Conservation (phyloP, 495 filamentous ascomycete species). For the Cladorrhinum samala region DNA sequence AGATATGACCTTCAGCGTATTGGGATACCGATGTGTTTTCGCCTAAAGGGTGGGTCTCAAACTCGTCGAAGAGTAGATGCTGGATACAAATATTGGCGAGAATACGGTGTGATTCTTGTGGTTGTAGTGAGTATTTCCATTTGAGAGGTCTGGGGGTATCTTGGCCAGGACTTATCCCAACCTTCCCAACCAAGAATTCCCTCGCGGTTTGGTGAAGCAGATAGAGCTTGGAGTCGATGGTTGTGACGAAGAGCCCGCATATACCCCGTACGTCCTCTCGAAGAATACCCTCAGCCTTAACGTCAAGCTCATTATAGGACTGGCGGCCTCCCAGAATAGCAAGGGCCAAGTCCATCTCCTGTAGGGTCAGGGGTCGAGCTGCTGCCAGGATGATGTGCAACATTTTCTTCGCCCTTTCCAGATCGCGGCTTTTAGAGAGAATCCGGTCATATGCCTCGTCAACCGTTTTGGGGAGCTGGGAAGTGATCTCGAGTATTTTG, state of each 20-base stretch:
- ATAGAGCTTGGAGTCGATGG: neutral
- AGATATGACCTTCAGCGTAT: neutral
- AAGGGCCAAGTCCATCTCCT: neutral
- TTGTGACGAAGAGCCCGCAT: constrained; percentile 5
- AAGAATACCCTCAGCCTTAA: neutral
- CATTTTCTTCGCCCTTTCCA: neutral
- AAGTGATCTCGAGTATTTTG: neutral
- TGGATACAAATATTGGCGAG: constrained; percentile 3
- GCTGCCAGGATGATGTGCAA: neutral
- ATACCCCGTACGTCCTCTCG: neutral
- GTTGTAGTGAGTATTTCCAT: constrained; percentile 1
- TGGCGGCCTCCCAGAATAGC: neutral
- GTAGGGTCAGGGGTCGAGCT: neutral
- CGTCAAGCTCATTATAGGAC: neutral
- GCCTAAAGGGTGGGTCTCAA: neutral
- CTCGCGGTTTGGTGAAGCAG: constrained; percentile 6
- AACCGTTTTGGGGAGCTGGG: neutral
- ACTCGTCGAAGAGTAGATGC: neutral
- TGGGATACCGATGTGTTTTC: neutral
- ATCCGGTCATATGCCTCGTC: neutral
- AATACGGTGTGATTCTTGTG: neutral
- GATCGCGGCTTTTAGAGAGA: neutral
- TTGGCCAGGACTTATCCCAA: neutral
- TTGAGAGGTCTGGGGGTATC: neutral
- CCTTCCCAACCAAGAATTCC: neutral